Evolutionary conservation across 441 rosid genomes (phyloP), one percentile per base, ranked within the genome.

Genomic region (Caryocar brasiliense): DNA sequence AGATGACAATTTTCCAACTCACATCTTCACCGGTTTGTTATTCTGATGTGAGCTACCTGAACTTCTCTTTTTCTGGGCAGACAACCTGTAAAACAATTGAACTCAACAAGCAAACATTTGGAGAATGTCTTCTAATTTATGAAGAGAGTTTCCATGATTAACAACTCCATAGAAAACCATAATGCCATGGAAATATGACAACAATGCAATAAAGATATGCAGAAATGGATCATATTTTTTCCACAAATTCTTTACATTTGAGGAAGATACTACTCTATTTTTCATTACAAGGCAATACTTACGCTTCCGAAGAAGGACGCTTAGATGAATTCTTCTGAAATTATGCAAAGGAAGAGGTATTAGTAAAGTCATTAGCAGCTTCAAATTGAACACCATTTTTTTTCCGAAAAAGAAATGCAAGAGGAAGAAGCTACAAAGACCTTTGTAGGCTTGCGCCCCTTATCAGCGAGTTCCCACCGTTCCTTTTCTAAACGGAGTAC

Each of bases 401-500:
- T 21, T 46, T 37, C 43, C 21, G 30, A 58, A 28, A 32, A 47
- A 52, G 49, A 48, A 48, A 26, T 11, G 36, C 33, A 40, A 39
- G 55, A 41, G 56, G 39, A 38, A 35, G 37, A 61, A 35, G 61
- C 64, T 32, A 34, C 17, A 14, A 52, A 54, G 29, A 91, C 99
- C 99, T 94, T 86, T 59, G 64, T 28, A 24, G 79, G 32, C 65
- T 85, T 94, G 68, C 68, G 77, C 52, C 77, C 78, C 9, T 49
- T 65, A 62, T 86, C 79, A 54, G 75, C 56, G 10, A 85, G 81
- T 70, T 94, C 95, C 99, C 99, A 94, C 37, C 86, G 84, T 65
- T 94, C 99, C 70, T 77, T 94, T 35, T 85, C 85, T 24, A 94
- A 71, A 54, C 80, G 72, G 28, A 94, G 91, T 45, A 94, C 94